Conservation (phyloP, 2,329 filamentous ascomycete species). For the Nemania bipapillata region DNA sequence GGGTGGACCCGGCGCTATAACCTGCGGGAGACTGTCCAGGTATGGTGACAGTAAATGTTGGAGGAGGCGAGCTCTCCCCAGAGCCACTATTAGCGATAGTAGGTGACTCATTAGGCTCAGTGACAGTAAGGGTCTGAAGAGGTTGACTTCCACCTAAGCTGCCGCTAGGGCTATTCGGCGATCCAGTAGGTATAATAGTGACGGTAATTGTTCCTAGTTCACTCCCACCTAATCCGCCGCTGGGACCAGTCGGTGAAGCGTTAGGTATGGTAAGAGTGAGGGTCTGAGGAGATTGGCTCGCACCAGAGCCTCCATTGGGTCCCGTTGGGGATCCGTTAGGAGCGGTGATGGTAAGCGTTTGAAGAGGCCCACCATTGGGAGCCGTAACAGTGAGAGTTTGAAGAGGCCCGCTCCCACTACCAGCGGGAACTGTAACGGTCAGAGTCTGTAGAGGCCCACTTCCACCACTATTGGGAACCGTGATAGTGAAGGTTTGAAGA, state of each 20-base stretch:
- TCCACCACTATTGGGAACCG: conserved; percentile 20
- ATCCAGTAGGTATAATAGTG: conserved; percentile 22
- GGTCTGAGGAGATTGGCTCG: conserved; percentile 14
- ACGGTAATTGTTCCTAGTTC: conserved; percentile 20
- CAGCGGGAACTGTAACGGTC: conserved; percentile 8
- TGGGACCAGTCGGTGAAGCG: conserved; percentile 3
- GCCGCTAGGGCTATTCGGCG: conserved; percentile 32
- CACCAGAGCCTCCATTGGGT: neutral
- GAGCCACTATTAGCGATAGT: conserved; percentile 10
- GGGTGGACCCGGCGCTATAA: conserved; percentile 22
- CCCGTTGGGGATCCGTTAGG: conserved; percentile 12
- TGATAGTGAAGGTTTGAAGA: conserved; percentile 29
- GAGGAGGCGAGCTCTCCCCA: conserved; percentile 12
- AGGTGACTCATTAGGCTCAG: conserved; percentile 24
- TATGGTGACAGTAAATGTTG: conserved; percentile 33
- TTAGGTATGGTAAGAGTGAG: conserved; percentile 24
- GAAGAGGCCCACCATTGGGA: conserved; percentile 6
- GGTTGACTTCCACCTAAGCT: conserved; percentile 19
- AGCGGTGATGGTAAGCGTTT: conserved; percentile 23
- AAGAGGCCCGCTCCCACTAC: conserved; percentile 4
- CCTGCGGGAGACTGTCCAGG: conserved; percentile 26
- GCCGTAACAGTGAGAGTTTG: conserved; percentile 21
- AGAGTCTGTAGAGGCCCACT: conserved; percentile 6
- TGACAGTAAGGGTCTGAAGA: conserved; percentile 20
- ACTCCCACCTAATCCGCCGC: conserved; percentile 17